Percentiles rank a stretch among this genome's conserved stretches.
Evolutionary conservation across 2,329 filamentous ascomycete species (phyloP).

Genomic region (Aureobasidium subglaciale): DNA sequence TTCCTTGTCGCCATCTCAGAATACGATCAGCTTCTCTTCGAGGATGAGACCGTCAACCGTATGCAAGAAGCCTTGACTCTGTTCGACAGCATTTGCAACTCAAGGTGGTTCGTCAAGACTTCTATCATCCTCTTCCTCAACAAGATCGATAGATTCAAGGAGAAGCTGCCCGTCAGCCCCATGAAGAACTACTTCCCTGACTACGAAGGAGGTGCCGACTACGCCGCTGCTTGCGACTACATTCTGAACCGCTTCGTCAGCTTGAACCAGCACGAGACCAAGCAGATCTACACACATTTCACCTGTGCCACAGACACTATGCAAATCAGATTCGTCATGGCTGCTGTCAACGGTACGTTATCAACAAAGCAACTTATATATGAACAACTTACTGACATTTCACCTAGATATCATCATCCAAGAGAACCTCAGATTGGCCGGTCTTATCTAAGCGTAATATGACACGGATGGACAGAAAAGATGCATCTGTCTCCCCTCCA

Average conservation of each 20-base stretch:
- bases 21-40: conserved; percentile 91
- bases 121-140: conserved; percentile 48
- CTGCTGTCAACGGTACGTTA: conserved; percentile 85
- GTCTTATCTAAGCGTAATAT: conserved; percentile 65
- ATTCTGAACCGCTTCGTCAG: conserved; percentile 93
- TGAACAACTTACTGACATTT: conserved; percentile 35
- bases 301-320: conserved; percentile 98
- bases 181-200: conserved; percentile 73
- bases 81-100: conserved; percentile 47
- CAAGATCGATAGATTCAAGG: conserved; percentile 56
- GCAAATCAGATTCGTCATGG: conserved; percentile 99
- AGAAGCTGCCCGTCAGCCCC: conserved; percentile 64
- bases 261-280: conserved; percentile 97
- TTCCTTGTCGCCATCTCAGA: conserved; percentile 94
- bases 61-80: conserved; percentile 49
- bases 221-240: conserved; percentile 93
- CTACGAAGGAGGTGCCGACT: conserved; percentile 90
- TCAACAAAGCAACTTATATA: neutral
- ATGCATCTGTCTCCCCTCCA: neutral
- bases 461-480: neutral
- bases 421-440: conserved; percentile 94
- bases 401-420: conserved; percentile 96
- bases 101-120: conserved; percentile 45
- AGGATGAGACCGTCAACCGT: conserved; percentile 81
- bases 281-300: conserved; percentile 99